Evolutionary conservation across 495 filamentous ascomycete species (phyloP), one percentile per base, ranked within the genome.

Genomic region (Hypoxylon intermedium): DNA sequence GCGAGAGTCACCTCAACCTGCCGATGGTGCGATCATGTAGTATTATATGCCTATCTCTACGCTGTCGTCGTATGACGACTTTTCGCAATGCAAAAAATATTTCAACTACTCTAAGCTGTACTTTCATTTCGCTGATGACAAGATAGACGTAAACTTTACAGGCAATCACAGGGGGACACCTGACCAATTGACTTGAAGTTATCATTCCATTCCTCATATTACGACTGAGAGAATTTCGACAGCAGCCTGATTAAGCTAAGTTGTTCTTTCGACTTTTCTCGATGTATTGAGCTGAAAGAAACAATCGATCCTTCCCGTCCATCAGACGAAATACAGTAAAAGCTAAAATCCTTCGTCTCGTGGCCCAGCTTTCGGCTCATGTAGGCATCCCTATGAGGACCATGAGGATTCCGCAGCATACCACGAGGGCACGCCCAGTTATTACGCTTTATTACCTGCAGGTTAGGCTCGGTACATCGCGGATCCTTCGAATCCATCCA

Each of bases 381-480:
- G 24, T 26, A 26, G 24, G 4, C 34, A 24, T 42, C 18, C 28
- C 26, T 58, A 16, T 33, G 30, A 16, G 26, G 16, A 34, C 7
- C 15, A 18, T 26, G 24, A 56, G 53, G 53, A 56, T 57, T 55
- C 16, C 4, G 21, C 21, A 44, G 41, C 41, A 15, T 12, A 28
- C 26, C 24, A 46, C 43, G 24, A 33, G 44, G 0, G 24, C 12
- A 23, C 37, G 16, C 45, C 55, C 55, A 52, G 46, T 52, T 59
- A 59, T 44, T 59, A 59, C 31, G 15, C 28, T 47, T 58, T 7
- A 26, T 37, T 51, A 40, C 47, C 7, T 58, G 60, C 60, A 63
- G 60, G 51, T 36, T 20, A 16, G n/a, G 26, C 33, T 63, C 60
- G 53, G 60, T 47, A 63, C 47, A 53, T 63, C 24, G 60, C 60